Conservation (phyloP, 805 yeast species). For the Kluyveromyces lactis region DNA sequence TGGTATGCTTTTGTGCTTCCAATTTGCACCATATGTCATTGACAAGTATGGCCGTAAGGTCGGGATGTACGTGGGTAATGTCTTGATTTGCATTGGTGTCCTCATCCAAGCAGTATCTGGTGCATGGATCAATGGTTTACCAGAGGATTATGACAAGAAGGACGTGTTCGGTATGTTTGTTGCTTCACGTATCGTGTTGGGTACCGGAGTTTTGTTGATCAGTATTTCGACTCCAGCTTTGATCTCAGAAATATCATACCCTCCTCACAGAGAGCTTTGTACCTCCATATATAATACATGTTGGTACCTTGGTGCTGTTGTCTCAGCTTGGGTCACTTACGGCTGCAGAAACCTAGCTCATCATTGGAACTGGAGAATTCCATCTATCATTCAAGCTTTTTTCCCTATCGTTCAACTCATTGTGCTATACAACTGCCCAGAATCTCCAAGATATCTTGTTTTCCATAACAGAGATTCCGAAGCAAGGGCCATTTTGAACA, state of each 20-base stretch:
- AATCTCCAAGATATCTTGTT: conserved; percentile 40
- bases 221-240: conserved; percentile 39
- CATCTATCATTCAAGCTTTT: no score
- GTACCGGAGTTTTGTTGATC: conserved; percentile 38
- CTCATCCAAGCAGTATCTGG: conserved; percentile 10
- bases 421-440: conserved; percentile 44
- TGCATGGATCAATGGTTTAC: conserved; percentile 1
- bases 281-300: conserved; percentile 43
- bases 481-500: conserved; percentile 35
- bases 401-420: no score
- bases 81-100: conserved; percentile 14
- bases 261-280: conserved; percentile 31
- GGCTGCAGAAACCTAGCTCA: no score
- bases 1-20: conserved; percentile 32
- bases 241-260: no score
- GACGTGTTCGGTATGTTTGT: conserved; percentile 28
- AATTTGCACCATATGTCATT: conserved; percentile 21
- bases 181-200: conserved; percentile 39
- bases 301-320: conserved; percentile 47
- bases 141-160: not conserved
- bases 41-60: no score
- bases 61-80: conserved; percentile 12
- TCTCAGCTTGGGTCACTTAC: conserved; percentile 44
- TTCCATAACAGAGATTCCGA: conserved; percentile 35
- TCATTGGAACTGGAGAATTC: no score